phyloP scores from a whole-genome alignment of 352 stramenopile genomes.

The Discostella stelligera region DNA sequence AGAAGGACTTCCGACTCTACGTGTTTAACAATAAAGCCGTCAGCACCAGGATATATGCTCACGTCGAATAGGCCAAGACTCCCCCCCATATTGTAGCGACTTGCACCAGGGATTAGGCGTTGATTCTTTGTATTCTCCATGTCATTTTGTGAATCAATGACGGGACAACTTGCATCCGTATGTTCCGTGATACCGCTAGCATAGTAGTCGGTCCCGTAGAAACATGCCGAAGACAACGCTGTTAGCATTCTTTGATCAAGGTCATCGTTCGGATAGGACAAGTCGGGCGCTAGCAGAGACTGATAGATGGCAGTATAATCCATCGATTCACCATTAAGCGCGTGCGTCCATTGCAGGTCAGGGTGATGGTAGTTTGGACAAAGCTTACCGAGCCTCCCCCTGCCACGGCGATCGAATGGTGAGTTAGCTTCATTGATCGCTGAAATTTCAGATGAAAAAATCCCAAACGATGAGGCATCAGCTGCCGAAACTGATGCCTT shows the following conservation, averaged over 20 bases:
- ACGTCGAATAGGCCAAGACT: slow-evolving; percentile 69
- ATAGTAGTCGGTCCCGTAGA: slow-evolving; percentile 54
- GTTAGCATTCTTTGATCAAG: slow-evolving; percentile 45
- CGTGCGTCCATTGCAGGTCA: slow-evolving; percentile 62
- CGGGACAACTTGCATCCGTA: slow-evolving; percentile 26
- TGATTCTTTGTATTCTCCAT: neutral
- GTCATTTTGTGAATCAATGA: slow-evolving; percentile 13
- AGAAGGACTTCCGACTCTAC: slow-evolving; percentile 58
- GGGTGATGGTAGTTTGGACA: slow-evolving; percentile 74
- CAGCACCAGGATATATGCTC: slow-evolving; percentile 51
- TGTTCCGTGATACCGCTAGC: slow-evolving; percentile 34
- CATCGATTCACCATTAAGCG: slow-evolving; percentile 65
- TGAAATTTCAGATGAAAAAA: slow-evolving; percentile 46
- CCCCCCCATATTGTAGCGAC: slow-evolving; percentile 59
- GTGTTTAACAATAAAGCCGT: slow-evolving; percentile 72
- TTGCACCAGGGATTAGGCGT: slow-evolving; percentile 43
- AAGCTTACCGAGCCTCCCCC: slow-evolving; percentile 55
- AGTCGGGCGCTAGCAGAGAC: slow-evolving; percentile 19
- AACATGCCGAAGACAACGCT: slow-evolving; percentile 41
- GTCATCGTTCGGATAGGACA: neutral
- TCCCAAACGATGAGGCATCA: slow-evolving; percentile 18
- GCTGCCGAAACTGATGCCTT: neutral
- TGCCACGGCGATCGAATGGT: slow-evolving; percentile 36
- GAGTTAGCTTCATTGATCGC: slow-evolving; percentile 54
- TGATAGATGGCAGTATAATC: slow-evolving; percentile 61